Evolutionary conservation across 345 rosid species (phyloP), one percentile per base, ranked within the genome.

Genomic region (Eucalyptus leucophloia): DNA sequence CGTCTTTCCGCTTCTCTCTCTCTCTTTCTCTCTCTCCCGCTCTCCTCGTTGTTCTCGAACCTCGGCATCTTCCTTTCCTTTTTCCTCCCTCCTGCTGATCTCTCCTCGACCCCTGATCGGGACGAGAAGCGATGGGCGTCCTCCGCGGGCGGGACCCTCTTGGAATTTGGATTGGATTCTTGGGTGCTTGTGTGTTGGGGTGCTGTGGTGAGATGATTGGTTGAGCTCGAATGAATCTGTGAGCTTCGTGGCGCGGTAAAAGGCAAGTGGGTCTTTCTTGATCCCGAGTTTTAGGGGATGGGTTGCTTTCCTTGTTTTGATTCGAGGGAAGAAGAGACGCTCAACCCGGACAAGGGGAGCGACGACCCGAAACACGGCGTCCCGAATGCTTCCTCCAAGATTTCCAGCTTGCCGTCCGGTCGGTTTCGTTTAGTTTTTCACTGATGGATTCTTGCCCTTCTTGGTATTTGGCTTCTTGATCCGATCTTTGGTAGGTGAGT

Each of bases 241-340:
- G 88, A 87, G 69, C 49, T 87, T 72, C 21, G 82, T 34, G 11
- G 24, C 82, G 26, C 26, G 21, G 40, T 72, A 3, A 72, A 51
- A 72, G 21, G 82, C 82, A 19, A 72, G 44, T 17, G 82, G 88
- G 91, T 88, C 91, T 87, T 88, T 91, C 90, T 56, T 50, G 86
- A 34, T 91, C 72, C 30, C 26, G 69, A 42, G n/a, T 56, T 51
- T 17, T 53, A 77, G 87, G 80, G 90, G 91, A 97, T 97, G 99
- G 99, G 97, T 90, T 97, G 99, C 92, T 97, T 96, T 94, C 89
- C 98, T 87, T 96, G 98, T 92, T 97, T 96, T 87, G 96, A 94
- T 94, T 95, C 98, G 24, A 95, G 91, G 94, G 97, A 96, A 87
- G 98, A 94, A 54, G 96, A 96, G 95, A n/a, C 86, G 92, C 88